Percentiles rank a stretch among this genome's conserved stretches.
Conservation (phyloP, 2,329 filamentous ascomycete genomes). For the Leptoxyphium fumago region DNA sequence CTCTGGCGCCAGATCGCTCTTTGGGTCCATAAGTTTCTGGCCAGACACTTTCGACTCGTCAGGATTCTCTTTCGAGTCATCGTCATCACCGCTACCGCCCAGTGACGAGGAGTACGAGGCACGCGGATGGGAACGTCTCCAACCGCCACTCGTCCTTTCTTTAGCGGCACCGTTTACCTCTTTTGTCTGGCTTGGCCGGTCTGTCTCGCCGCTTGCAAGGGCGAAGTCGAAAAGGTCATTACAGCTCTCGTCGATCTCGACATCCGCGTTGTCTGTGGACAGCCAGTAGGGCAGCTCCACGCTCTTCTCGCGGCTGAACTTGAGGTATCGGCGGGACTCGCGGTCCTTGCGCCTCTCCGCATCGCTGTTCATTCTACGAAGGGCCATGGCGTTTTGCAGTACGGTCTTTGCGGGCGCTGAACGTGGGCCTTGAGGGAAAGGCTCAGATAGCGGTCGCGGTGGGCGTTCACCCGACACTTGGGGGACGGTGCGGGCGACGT, state of each 20-base stretch:
- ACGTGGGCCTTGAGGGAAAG: slow-evolving; percentile 17
- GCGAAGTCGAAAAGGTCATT: slow-evolving; percentile 14
- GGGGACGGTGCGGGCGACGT: slow-evolving; percentile 1
- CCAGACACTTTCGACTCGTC: no score
- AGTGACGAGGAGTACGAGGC: not conserved
- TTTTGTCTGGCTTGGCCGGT: slow-evolving; percentile 3
- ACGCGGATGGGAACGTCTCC: not conserved
- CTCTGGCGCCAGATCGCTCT: no score
- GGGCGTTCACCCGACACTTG: slow-evolving; percentile 1
- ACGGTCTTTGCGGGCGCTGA: slow-evolving; percentile 22
- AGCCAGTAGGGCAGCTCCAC: slow-evolving; percentile 18
- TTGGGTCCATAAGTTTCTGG: no score
- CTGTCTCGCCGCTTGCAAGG: slow-evolving; percentile 6
- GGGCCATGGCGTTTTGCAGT: slow-evolving; percentile 23
- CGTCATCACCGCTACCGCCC: slow-evolving; percentile 1
- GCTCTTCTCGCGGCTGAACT: slow-evolving; percentile 26
- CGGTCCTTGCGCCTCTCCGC: slow-evolving; percentile 10
- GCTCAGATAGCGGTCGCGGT: not conserved
- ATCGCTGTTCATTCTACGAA: slow-evolving; percentile 31
- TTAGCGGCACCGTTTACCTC: not conserved
- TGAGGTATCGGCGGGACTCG: slow-evolving; percentile 23
- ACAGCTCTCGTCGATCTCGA: slow-evolving; percentile 5
- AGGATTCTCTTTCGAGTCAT: not conserved
- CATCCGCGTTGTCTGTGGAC: not conserved
- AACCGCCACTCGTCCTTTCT: slow-evolving; percentile 1